phyloP scores from a whole-genome alignment of 2,329 filamentous ascomycete genomes.

The Stagonosporopsis rhizophila region DNA sequence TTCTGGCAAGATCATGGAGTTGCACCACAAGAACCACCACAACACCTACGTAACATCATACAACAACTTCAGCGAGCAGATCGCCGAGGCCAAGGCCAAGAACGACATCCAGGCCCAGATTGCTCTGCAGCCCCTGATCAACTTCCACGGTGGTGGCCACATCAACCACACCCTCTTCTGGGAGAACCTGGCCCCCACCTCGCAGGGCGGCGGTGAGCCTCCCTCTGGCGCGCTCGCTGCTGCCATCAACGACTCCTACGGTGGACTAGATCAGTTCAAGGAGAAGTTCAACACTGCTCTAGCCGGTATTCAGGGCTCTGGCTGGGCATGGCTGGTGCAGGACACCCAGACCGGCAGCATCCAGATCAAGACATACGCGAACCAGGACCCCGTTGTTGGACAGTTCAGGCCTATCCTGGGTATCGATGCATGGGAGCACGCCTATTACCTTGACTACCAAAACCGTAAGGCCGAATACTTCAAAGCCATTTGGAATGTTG shows the following conservation, averaged over 20 bases:
- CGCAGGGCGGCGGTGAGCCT: constrained; percentile 70
- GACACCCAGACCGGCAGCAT: constrained; percentile 67
- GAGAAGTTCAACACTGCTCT: constrained; percentile 69
- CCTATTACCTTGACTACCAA: constrained; percentile 95
- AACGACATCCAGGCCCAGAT: constrained; percentile 63
- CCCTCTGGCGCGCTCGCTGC: constrained; percentile 64
- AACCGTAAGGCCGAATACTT: constrained; percentile 98
- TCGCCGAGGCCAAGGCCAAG: constrained; percentile 63
- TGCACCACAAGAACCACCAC: constrained; percentile 94
- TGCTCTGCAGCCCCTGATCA: constrained; percentile 65
- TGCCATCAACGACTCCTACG: constrained; percentile 66
- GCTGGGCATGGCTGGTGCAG: constrained; percentile 70
- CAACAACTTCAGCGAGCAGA: constrained; percentile 79
- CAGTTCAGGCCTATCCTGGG: constrained; percentile 83
- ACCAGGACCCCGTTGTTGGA: constrained; percentile 88
- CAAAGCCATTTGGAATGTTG: constrained; percentile 88
- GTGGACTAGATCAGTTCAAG: constrained; percentile 66
- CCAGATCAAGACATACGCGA: constrained; percentile 74
- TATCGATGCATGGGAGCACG: constrained; percentile 96
- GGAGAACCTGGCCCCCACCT: constrained; percentile 72
- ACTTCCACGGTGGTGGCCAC: constrained; percentile 72
- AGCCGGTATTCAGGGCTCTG: constrained; percentile 70
- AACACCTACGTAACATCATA: constrained; percentile 90
- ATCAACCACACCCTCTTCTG: constrained; percentile 73
- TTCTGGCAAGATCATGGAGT: constrained; percentile 93